Evolutionary conservation across 1,284 basidiomycete genomes (phyloP), one percentile per base, ranked within the genome.

Genomic region (Paramarasmius palmivorus): DNA sequence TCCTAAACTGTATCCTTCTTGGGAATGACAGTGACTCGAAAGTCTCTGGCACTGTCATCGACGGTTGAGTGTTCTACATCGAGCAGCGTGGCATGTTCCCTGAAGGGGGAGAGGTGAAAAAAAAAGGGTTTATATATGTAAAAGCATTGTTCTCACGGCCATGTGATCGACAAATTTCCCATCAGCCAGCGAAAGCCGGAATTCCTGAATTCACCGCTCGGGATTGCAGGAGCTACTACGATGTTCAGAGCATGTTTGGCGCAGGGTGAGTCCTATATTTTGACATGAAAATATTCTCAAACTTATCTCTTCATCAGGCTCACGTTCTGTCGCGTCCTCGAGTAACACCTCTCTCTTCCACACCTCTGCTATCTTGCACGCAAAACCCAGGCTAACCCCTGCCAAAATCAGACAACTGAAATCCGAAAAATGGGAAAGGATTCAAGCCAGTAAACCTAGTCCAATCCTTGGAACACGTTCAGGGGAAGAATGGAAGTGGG

Each of bases 381-480:
- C 73, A 38, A 71, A 65, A 61, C 62, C 70, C 63, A 67, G 68
- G 25, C 65, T 64, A 26, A 57, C 65, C 35, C 69, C 72, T 25
- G 76, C 77, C 53, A 82, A 84, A 64, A 68, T 71, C 40, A 88
- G 86, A 63, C 66, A 80, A 53, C 69, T 70, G 44, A 79, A 79
- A 55, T 71, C 71, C 22, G 75, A 83, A 57, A 74, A 76, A 19
- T 66, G 67, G 39, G 67, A 69, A 41, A 61, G 68, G 36, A 76
- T 72, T 4, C 73, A 76, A 0, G 72, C 74, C 5, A 71, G 68
- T 44, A 75, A 75, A 25, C 85, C 92, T 12, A 86, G 89, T 61
- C 81, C 88, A 49, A 78, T 94, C 6, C 81, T 93, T 1, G 92
- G 92, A 4, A 82, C 80, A 20, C 76, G 82, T 38, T 74, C 80